Conservation (phyloP, 2,329 filamentous ascomycete species). For the Phymatotrichopsis omnivora region DNA sequence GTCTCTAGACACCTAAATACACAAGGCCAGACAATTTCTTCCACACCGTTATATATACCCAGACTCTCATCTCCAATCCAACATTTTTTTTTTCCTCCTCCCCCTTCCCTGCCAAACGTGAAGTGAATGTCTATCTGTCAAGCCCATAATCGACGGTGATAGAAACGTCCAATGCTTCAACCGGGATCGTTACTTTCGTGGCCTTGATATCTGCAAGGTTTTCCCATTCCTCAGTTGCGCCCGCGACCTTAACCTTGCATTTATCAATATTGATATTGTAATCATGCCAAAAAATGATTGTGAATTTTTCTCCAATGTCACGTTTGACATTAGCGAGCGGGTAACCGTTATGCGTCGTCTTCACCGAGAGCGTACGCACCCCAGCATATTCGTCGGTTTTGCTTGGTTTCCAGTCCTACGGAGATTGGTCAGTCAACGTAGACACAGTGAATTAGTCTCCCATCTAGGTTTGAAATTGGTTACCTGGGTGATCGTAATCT, state of each 20-base stretch:
- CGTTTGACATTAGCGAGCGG: background rate
- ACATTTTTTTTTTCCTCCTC: no score
- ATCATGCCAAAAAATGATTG: constrained; percentile 17
- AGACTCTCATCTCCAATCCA: no score
- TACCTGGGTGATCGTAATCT: constrained; percentile 10
- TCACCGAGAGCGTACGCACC: background rate
- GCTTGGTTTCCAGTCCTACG: background rate
- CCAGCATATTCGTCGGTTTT: background rate
- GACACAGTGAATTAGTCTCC: no score
- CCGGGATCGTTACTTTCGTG: background rate
- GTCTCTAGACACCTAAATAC: no score
- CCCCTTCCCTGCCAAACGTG: background rate
- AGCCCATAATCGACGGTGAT: background rate
- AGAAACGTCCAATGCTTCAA: background rate
- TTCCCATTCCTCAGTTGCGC: background rate
- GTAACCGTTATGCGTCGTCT: background rate
- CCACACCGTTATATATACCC: no score
- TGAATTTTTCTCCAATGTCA: constrained; percentile 13
- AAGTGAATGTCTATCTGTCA: background rate
- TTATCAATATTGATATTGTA: background rate
- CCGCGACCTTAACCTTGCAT: background rate
- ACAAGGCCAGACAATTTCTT: no score
- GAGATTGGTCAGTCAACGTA: background rate
- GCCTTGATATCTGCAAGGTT: background rate
- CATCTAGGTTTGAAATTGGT: background rate